These are phyloP conservation scores for Eutypa lata DNA, from an alignment of 2,329 filamentous ascomycete species.

Conservation along the genomic window DNA sequence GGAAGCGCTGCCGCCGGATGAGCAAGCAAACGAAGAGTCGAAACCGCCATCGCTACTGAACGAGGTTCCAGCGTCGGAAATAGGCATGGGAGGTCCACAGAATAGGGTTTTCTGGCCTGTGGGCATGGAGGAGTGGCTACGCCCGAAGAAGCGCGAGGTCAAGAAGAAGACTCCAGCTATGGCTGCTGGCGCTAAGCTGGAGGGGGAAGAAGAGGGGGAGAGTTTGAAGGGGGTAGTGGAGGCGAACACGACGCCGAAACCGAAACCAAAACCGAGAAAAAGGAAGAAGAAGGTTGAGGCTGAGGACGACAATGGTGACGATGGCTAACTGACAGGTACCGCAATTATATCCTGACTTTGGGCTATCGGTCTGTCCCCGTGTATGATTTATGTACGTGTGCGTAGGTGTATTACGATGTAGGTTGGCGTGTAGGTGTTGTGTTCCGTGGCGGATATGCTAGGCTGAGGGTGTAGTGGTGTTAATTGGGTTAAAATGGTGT, in stretches of 20 bases:
- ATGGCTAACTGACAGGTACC: not conserved
- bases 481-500: too few species aligned
- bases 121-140: conserved; percentile 86
- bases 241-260: conserved; percentile 13
- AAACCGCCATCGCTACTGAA: conserved; percentile 39
- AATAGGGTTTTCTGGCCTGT: conserved; percentile 86
- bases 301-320: not conserved
- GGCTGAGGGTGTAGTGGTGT: too few species aligned
- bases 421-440: too few species aligned
- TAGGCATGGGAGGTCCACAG: conserved; percentile 83
- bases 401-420: too few species aligned
- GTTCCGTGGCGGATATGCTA: too few species aligned
- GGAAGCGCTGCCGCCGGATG: conserved; percentile 16
- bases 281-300: not conserved
- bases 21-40: too few species aligned
- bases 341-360: too few species aligned
- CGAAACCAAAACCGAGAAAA: not conserved
- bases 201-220: conserved; percentile 10
- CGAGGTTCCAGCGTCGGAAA: conserved; percentile 61
- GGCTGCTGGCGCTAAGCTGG: conserved; percentile 2
- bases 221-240: conserved; percentile 29
- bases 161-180: conserved; percentile 44
- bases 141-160: conserved; percentile 70
- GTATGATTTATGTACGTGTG: too few species aligned
- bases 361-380: too few species aligned